These are phyloP conservation scores for Umbilicaria muhlenbergii DNA, from an alignment of 495 filamentous ascomycete genomes.

Conservation along the genomic window DNA sequence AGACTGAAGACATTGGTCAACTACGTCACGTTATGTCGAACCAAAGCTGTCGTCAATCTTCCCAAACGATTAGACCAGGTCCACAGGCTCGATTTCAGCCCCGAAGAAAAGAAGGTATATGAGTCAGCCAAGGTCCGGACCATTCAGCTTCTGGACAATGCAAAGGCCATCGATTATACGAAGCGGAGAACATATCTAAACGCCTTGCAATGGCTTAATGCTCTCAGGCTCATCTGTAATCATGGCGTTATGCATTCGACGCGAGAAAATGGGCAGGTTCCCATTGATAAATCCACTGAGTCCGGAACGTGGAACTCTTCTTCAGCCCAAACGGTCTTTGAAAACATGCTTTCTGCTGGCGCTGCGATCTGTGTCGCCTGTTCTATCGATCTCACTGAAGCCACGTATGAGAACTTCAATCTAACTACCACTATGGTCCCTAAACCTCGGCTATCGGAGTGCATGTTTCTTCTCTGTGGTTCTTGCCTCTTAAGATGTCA, in stretches of 20 bases:
- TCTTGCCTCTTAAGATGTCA: no score
- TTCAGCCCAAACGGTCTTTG: no score
- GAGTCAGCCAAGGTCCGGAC: slow-evolving; percentile 10
- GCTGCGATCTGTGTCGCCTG: no score
- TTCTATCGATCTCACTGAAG: no score
- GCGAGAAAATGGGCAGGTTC: no score
- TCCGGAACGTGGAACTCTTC: no score
- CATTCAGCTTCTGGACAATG: slow-evolving; percentile 14
- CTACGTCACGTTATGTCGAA: slow-evolving; percentile 21
- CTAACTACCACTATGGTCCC: no score
- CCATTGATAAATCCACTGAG: no score
- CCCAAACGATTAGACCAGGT: slow-evolving; percentile 14
- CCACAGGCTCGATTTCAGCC: slow-evolving; percentile 14
- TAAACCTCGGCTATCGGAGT: no score
- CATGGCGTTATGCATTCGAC: slow-evolving; percentile 11
- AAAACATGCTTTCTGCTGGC: no score
- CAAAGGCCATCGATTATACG: neutral
- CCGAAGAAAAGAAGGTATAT: slow-evolving; percentile 17
- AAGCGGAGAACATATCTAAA: slow-evolving; percentile 11
- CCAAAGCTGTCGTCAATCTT: slow-evolving; percentile 19
- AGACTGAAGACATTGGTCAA: slow-evolving; percentile 21
- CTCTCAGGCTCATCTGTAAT: slow-evolving; percentile 26
- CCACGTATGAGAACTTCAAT: no score
- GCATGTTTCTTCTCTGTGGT: no score
- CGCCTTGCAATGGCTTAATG: slow-evolving; percentile 26